phyloP scores from a whole-genome alignment of 2,329 filamentous ascomycete genomes.

The Colletotrichum tofieldiae region DNA sequence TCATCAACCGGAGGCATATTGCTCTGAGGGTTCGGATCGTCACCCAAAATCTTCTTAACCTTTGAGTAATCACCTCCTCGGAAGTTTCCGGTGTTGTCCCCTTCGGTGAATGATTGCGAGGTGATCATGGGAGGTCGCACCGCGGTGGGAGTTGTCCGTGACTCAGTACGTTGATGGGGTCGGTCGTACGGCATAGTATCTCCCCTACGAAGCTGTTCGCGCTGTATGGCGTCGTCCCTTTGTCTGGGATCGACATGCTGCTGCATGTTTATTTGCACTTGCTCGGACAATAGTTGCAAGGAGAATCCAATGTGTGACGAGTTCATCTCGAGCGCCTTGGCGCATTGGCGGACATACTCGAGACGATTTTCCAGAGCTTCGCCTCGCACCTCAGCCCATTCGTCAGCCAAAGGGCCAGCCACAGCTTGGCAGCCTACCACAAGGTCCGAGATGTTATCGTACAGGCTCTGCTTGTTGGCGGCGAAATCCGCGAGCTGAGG shows the following conservation, averaged over 20 bases:
- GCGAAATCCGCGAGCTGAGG: conserved; percentile 91
- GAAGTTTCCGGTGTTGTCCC: conserved; percentile 68
- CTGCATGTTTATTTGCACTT: conserved; percentile 74
- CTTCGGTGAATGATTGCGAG: conserved; percentile 77
- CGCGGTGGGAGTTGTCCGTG: conserved; percentile 56
- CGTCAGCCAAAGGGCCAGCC: conserved; percentile 91
- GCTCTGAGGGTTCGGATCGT: conserved; percentile 70
- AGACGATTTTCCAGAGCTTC: conserved; percentile 91
- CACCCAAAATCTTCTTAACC: conserved; percentile 77
- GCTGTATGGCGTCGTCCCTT: conserved; percentile 64
- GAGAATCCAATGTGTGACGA: conserved; percentile 91
- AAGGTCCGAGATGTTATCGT: conserved; percentile 93
- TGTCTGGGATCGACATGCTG: conserved; percentile 59
- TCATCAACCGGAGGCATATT: conserved; percentile 75
- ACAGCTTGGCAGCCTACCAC: conserved; percentile 90
- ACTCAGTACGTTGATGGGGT: conserved; percentile 71
- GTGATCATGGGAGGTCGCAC: conserved; percentile 64
- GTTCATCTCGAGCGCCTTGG: conserved; percentile 86
- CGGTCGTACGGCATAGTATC: conserved; percentile 72
- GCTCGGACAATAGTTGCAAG: conserved; percentile 87
- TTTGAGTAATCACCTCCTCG: conserved; percentile 76
- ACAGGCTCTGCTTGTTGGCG: conserved; percentile 91
- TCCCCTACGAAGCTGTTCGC: conserved; percentile 69
- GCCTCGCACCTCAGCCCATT: conserved; percentile 94
- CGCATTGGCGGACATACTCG: conserved; percentile 83